These are phyloP conservation scores for Arthromyces matolae DNA, from an alignment of 768 basidiomycete genomes.

Conservation along the genomic window DNA sequence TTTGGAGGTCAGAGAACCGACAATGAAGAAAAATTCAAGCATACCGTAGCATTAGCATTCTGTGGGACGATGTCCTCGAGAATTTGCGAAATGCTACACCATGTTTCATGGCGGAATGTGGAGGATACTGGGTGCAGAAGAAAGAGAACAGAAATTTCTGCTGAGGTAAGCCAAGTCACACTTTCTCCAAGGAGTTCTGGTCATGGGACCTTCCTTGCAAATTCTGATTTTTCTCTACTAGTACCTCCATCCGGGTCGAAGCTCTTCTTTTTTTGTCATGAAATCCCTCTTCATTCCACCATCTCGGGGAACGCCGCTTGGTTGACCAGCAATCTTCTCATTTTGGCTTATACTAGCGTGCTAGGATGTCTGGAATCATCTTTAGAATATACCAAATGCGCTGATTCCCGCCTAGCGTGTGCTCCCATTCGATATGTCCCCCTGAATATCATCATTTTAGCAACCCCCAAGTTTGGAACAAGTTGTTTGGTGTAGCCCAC, in stretches of 20 bases:
- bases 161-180: constrained; percentile 13
- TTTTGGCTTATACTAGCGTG: neutral
- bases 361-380: constrained; percentile 1
- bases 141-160: constrained; percentile 13
- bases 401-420: neutral
- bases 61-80: constrained; percentile 86
- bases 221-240: too few relatives aligned
- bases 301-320: constrained; percentile 11
- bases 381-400: neutral
- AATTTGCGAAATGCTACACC: constrained; percentile 90
- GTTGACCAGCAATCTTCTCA: neutral
- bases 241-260: too few relatives aligned
- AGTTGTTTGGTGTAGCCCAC: constrained; percentile 21
- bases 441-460: constrained; percentile 12
- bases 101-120: constrained; percentile 71
- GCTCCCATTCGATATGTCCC: constrained; percentile 1
- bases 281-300: neutral
- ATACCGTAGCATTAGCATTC: constrained; percentile 90
- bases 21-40: too few relatives aligned
- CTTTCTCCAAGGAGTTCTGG: constrained; percentile 1
- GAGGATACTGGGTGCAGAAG: neutral
- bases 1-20: constrained; percentile 9
- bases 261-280: constrained; percentile 14
- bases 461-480: constrained; percentile 26
- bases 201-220: too few relatives aligned